Evolutionary conservation across 495 filamentous ascomycete species (phyloP).

Genomic region (Penicillium maclennaniae): DNA sequence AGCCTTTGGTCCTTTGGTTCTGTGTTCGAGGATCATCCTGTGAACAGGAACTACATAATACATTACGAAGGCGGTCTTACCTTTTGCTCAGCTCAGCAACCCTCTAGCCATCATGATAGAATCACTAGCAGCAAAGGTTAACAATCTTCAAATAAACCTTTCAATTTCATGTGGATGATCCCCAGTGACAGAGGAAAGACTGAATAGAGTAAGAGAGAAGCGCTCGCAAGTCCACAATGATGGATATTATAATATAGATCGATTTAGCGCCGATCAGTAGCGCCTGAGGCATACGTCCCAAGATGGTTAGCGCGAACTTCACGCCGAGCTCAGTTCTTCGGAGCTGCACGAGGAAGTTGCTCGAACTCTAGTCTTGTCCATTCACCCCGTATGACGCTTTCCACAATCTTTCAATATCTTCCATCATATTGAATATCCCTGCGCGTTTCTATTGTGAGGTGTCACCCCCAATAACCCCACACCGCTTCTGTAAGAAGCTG

Average conservation of each 20-base stretch:
- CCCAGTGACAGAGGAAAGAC: too few species aligned
- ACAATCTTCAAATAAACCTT: too few species aligned
- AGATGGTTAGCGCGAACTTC: slow-evolving; percentile 8
- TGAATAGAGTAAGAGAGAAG: too few species aligned
- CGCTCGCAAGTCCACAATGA: background rate
- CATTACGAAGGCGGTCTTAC: background rate
- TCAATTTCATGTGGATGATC: too few species aligned
- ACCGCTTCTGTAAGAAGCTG: background rate
- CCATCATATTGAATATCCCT: background rate
- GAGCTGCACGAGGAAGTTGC: slow-evolving; percentile 10
- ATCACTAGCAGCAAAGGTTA: too few species aligned
- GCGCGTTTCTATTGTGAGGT: background rate
- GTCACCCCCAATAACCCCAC: background rate
- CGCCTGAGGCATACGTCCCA: slow-evolving; percentile 6
- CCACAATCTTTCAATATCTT: background rate
- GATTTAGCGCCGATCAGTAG: background rate
- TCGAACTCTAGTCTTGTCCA: background rate
- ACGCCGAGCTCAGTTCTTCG: slow-evolving; percentile 4
- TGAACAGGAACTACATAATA: background rate
- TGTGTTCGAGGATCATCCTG: background rate
- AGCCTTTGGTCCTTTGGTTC: background rate
- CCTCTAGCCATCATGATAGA: too few species aligned
- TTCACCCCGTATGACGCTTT: background rate
- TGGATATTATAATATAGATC: background rate
- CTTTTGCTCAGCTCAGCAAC: background rate